Conservation (phyloP, 1,284 basidiomycete species). For the Leccinum griseonigrum region DNA sequence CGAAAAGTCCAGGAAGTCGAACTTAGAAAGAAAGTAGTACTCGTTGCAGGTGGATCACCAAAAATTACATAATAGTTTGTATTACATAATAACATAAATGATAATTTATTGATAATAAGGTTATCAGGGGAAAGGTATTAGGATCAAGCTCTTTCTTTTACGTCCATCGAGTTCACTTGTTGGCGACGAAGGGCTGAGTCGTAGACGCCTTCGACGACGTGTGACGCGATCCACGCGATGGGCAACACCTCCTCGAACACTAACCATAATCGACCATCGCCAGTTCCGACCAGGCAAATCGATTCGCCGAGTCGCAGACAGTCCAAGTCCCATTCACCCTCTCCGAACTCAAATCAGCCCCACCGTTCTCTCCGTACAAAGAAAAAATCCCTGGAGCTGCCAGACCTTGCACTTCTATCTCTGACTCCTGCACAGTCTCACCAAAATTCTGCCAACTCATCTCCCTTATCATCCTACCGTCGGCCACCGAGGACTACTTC, state of each 20-base stretch:
- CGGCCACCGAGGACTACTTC: slow-evolving; percentile 44
- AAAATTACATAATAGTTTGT: slow-evolving; percentile 4
- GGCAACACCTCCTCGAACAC: slow-evolving; percentile 34
- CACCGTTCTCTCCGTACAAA: slow-evolving; percentile 60
- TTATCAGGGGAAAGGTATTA: slow-evolving; percentile 18
- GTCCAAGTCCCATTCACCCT: slow-evolving; percentile 30
- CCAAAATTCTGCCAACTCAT: slow-evolving; percentile 36
- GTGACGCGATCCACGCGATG: slow-evolving; percentile 28
- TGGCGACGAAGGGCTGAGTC: slow-evolving; percentile 18
- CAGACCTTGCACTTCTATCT: slow-evolving; percentile 68
- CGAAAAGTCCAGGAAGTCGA: not conserved
- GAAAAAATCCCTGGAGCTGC: slow-evolving; percentile 74
- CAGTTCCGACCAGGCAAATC: slow-evolving; percentile 24
- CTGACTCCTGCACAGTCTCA: slow-evolving; percentile 45
- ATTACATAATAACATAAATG: slow-evolving; percentile 18
- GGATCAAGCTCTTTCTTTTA: slow-evolving; percentile 28
- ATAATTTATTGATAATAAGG: slow-evolving; percentile 25
- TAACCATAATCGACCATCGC: slow-evolving; percentile 30
- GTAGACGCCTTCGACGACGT: slow-evolving; percentile 14
- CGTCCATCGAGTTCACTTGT: slow-evolving; percentile 29
- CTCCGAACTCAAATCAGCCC: slow-evolving; percentile 35
- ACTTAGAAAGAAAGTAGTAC: no score
- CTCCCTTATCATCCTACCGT: slow-evolving; percentile 42
- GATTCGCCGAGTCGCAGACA: slow-evolving; percentile 22
- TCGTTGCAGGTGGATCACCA: no score